A percentile compares a stretch with the other conserved stretches of the same genome.
Conservation (phyloP, 2,329 filamentous ascomycete genomes). For the Calonectria pseudoturangicola region DNA sequence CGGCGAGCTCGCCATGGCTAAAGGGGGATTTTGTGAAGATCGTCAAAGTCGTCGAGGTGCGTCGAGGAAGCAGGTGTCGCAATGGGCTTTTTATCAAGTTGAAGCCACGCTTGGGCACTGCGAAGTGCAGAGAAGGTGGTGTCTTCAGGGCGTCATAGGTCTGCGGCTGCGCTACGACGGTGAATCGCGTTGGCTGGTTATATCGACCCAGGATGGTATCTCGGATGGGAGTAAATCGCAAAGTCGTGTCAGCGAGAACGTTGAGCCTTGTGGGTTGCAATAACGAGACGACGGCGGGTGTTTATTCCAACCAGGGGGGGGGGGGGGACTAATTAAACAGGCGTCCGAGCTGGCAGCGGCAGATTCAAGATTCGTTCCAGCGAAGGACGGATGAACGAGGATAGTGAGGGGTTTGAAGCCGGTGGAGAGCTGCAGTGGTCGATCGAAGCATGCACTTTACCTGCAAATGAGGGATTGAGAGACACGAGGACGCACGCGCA, state of each 20-base stretch:
- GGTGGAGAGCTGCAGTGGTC: slow-evolving; percentile 32
- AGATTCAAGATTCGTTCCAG: slow-evolving; percentile 53
- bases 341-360: slow-evolving; percentile 47
- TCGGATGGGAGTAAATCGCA: slow-evolving; percentile 41
- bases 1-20: slow-evolving; percentile 80
- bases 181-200: slow-evolving; percentile 34
- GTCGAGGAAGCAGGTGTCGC: slow-evolving; percentile 37
- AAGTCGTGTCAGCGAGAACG: slow-evolving; percentile 43
- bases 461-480: slow-evolving; percentile 31
- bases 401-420: slow-evolving; percentile 27
- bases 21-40: slow-evolving; percentile 44
- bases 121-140: slow-evolving; percentile 43
- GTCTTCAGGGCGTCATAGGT: slow-evolving; percentile 54
- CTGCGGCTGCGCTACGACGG: slow-evolving; percentile 45
- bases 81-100: slow-evolving; percentile 38
- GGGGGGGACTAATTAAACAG: slow-evolving; percentile 56
- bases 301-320: slow-evolving; percentile 54
- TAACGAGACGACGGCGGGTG: slow-evolving; percentile 45
- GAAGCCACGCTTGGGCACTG: slow-evolving; percentile 40
- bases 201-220: slow-evolving; percentile 48
- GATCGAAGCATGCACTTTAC: slow-evolving; percentile 31
- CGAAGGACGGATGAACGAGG: slow-evolving; percentile 44
- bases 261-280: slow-evolving; percentile 23
- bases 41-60: slow-evolving; percentile 36
- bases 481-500: slow-evolving; percentile 12